Evolutionary conservation across 106 monocot genomes (phyloP), one percentile per base, ranked within the genome.

Genomic region (Ottelia alismoides): DNA sequence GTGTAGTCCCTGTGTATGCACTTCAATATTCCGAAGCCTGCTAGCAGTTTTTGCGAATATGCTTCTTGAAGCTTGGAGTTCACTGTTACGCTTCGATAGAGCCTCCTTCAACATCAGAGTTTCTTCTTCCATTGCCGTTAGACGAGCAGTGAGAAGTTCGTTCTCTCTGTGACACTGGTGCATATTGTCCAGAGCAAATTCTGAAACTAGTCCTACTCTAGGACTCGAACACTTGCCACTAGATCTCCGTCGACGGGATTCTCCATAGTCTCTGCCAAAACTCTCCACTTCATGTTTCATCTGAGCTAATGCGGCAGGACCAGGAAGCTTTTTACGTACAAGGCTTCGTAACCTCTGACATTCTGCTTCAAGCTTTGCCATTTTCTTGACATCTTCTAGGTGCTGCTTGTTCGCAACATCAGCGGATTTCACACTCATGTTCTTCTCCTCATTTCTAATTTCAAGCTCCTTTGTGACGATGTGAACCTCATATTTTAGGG

Each of bases 101-200:
- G 81, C 91, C 76, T 92, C 91, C 65, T 81, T 92, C 30, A 92
- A 43, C 78, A 85, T 76, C 63, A 81, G 84, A 44, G 74, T 85
- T 73, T 92, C 91, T 70, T 92, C 85, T 51, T 92, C 91, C 75
- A 76, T 85, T 19, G 69, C 30, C 46, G 85, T 47, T 57, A 81
- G 59, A 48, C 81, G 80, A 16, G 66, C 40, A 48, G 81, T 78
- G 25, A 92, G 81, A 78, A 92, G 71, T 59, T 81, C 91, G 66
- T 73, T 81, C 58, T 92, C 91, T 64, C 73, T 85, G 27, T 73
- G 80, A 31, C 52, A 77, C 29, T 77, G 83, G 20, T 87, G 77
- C 19, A 83, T 47, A 28, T 78, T 76, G 40, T 83, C 77, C 31
- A 71, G 31, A 43, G 76, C 61, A 69, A 68, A 79, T 23, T 74